phyloP scores from a whole-genome alignment of 352 stramenopile species.

The Phytopythium mirpurense region DNA sequence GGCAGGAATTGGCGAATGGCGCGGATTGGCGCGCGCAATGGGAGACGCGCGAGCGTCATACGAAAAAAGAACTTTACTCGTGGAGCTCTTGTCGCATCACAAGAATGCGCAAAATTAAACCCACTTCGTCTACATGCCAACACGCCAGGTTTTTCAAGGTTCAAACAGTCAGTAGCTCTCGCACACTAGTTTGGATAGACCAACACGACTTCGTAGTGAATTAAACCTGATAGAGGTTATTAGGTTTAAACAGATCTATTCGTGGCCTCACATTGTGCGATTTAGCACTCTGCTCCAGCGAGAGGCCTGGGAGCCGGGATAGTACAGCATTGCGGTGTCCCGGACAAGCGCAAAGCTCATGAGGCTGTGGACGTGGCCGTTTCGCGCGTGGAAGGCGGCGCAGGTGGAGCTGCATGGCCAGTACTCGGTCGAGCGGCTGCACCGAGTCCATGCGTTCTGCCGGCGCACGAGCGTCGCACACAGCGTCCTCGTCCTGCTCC shows the following conservation, averaged over 20 bases:
- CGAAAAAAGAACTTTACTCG: neutral
- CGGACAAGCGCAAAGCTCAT: no score
- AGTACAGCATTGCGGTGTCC: no score
- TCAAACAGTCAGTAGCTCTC: neutral
- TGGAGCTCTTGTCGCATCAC: no score
- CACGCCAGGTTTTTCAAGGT: neutral
- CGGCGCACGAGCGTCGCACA: neutral
- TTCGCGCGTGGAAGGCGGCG: neutral
- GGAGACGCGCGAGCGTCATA: neutral
- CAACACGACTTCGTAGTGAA: no score
- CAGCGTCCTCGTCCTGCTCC: constrained; percentile 8
- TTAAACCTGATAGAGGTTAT: no score
- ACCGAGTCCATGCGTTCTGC: constrained; percentile 9
- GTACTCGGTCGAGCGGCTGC: constrained; percentile 25
- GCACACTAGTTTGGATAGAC: no score
- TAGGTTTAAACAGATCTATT: no score
- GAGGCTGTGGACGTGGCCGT: neutral
- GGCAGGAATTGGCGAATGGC: neutral
- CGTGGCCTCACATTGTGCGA: no score
- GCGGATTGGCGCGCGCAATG: neutral
- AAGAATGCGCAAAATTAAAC: no score
- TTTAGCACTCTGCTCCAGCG: no score
- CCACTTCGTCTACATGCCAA: no score
- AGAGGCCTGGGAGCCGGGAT: no score
- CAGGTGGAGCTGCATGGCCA: constrained; percentile 35